Evolutionary conservation across 495 filamentous ascomycete genomes (phyloP).

Genomic region (Daldinia vernicosa): DNA sequence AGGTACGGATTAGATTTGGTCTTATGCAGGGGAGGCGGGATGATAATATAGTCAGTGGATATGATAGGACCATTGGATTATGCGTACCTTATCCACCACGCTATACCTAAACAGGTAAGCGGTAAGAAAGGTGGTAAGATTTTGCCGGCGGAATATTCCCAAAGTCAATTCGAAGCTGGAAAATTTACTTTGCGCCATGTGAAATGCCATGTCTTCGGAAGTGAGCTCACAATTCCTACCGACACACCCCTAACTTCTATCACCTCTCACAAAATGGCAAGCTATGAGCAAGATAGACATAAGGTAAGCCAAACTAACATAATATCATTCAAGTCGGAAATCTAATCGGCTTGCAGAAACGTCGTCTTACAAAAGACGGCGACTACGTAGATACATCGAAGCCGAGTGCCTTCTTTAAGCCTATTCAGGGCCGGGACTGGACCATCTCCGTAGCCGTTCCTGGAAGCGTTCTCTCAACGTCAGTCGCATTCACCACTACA

Average conservation of each 20-base stretch:
- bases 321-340: not conserved
- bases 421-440: constrained; percentile 53
- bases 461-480: constrained; percentile 60
- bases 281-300: constrained; percentile 44
- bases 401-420: constrained; percentile 49
- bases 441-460: constrained; percentile 59
- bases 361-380: constrained; percentile 52
- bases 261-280: constrained; percentile 35
- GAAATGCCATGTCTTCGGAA: not conserved
- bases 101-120: not conserved
- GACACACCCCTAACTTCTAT: not conserved
- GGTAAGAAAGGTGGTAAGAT: not conserved
- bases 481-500: constrained; percentile 17
- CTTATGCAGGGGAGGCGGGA: not conserved
- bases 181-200: not conserved
- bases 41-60: not conserved
- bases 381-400: constrained; percentile 47
- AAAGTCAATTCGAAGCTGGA: not conserved
- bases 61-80: not conserved
- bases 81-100: not conserved
- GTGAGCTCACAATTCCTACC: not conserved
- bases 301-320: constrained; percentile 37
- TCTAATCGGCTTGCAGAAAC: constrained; percentile 47
- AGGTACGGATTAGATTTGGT: not conserved
- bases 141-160: not conserved